Evolutionary conservation across 495 filamentous ascomycete genomes (phyloP), one percentile per base, ranked within the genome.

Genomic region (Penicillium psychrofluorescens): DNA sequence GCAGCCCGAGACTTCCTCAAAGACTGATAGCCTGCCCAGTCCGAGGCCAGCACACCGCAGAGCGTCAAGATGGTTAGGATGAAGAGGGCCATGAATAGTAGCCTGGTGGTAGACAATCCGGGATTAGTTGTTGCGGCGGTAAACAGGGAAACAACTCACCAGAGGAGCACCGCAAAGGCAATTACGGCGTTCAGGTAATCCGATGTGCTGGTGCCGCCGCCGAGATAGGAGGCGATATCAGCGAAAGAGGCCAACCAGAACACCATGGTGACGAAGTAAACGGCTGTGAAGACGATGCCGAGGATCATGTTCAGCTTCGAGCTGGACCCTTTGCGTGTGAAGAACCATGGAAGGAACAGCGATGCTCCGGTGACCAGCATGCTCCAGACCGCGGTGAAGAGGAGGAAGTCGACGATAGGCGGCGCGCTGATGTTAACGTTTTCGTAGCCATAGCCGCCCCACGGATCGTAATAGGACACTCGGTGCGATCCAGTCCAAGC

Each of bases 221-320:
- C 41, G 7, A 61, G 44, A 1, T 44, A 4, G 14, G 36, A 43
- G 9, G 44, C 59, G 13, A 65, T 44, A 43, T 65, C 60, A 29
- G 62, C 62, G 37, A 65, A 65, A 29, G 46, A 36, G 9, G 59
- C 62, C 43, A 65, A 40, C 62, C 62, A 65, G 34, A 65, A 65
- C 12, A 63, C 55, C 48, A 52, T 57, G 7, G 54, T 65, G 29
- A 65, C 27, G 36, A 59, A 59, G 43, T 59, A 61, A 12, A 53
- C n/a, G 2, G 50, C 40, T 13, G 54, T 38, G 13, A 59, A 47
- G 3, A 8, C 32, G 8, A 56, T 38, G 9, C 55, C 54, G 12
- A 63, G 46, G 28, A 49, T 46, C 1, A 27, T 46, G 41, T 63
- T 65, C 28, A 59, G 35, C 43, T 48, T 56, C 8, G 38, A 13